Conservation (phyloP, 306 rosid species). For the Sesbania bispinosa region DNA sequence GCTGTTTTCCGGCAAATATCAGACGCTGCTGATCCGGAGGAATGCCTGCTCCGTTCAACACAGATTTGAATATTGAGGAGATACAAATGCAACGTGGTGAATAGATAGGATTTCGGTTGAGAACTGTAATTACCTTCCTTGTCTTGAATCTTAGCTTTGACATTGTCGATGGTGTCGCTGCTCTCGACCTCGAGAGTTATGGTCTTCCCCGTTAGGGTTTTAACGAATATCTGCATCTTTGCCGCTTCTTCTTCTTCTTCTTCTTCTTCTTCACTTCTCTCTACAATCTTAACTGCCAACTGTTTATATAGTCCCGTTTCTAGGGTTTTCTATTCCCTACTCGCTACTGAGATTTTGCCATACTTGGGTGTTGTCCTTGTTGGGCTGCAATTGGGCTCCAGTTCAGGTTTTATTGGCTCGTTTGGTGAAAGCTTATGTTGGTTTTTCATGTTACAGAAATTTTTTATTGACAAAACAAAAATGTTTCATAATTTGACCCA, state of each 20-base stretch:
- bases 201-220: constrained; percentile 88
- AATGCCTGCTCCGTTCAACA: constrained; percentile 34
- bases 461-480: no score
- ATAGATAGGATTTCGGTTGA: no score
- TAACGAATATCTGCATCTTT: constrained; percentile 74
- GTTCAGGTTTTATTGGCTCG: background rate
- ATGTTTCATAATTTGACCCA: no score
- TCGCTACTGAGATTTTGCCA: no score
- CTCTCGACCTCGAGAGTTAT: constrained; percentile 88
- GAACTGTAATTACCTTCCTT: constrained; percentile 73
- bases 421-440: background rate
- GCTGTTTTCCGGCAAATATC: constrained; percentile 82
- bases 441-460: no score
- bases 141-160: constrained; percentile 83
- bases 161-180: constrained; percentile 89
- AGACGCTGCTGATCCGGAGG: constrained; percentile 89
- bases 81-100: no score
- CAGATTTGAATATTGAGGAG: background rate
- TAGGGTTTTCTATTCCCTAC: constrained; percentile 16
- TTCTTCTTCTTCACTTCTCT: background rate
- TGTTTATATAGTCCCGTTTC: constrained; percentile 9
- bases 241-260: constrained; percentile 5
- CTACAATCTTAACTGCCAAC: background rate
- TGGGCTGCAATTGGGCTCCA: background rate
- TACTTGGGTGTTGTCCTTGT: background rate